phyloP scores from a whole-genome alignment of 2,329 filamentous ascomycete genomes.

The Tolypocladium nubicola region DNA sequence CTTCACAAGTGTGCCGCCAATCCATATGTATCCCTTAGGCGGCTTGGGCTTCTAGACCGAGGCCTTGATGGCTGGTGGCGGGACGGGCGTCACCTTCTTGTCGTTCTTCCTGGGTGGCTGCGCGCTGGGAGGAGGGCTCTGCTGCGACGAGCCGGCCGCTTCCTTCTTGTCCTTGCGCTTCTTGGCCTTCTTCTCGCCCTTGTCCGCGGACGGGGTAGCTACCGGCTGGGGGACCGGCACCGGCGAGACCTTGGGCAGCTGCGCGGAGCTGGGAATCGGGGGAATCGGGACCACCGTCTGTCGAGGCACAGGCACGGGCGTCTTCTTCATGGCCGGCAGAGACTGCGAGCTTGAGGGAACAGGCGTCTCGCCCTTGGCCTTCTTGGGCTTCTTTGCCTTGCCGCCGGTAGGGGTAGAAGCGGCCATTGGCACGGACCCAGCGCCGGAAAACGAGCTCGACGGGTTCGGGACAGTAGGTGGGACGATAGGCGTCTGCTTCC shows the following conservation, averaged over 20 bases:
- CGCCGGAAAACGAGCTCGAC: not conserved
- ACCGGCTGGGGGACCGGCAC: constrained; percentile 10
- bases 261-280: constrained; percentile 19
- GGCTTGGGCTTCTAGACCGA: constrained; percentile 11
- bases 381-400: constrained; percentile 17
- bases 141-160: constrained; percentile 4
- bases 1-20: not conserved
- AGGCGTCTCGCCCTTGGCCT: constrained; percentile 13
- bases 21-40: not conserved
- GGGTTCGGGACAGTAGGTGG: constrained; percentile 19
- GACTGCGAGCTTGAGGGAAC: constrained; percentile 9
- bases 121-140: constrained; percentile 10
- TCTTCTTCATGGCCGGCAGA: constrained; percentile 11
- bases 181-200: constrained; percentile 17
- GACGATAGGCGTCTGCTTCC: constrained; percentile 22
- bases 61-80: constrained; percentile 10
- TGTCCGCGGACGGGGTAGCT: constrained; percentile 11
- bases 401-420: constrained; percentile 10
- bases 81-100: constrained; percentile 14
- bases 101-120: constrained; percentile 6
- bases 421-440: constrained; percentile 4
- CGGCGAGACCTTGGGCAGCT: constrained; percentile 14
- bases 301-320: constrained; percentile 16
- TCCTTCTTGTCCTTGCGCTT: constrained; percentile 17
- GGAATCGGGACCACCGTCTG: constrained; percentile 24